These are phyloP conservation scores for Moringa oleifera DNA, from an alignment of 345 rosid species.

Conservation along the genomic window DNA sequence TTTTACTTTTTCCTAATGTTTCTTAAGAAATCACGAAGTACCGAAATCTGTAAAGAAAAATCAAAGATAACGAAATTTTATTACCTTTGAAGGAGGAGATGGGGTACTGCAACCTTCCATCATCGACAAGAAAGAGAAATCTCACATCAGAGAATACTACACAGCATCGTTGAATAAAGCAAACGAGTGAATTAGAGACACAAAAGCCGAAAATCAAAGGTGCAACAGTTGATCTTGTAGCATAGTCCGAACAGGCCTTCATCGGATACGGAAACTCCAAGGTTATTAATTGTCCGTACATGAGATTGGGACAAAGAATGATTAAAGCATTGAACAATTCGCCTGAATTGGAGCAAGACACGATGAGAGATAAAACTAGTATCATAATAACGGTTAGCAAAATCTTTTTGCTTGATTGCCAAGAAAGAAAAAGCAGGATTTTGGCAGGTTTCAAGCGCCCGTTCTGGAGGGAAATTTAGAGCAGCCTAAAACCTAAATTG, in stretches of 20 bases:
- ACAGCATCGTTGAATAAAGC: constrained; percentile 4
- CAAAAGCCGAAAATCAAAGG: constrained; percentile 4
- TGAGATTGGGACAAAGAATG: neutral
- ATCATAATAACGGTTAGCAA: constrained; percentile 1
- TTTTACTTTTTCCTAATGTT: too few relatives aligned
- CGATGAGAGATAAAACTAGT: neutral
- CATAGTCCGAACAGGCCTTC: constrained; percentile 17
- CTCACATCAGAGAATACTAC: neutral
- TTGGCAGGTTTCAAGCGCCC: neutral
- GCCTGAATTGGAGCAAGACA: constrained; percentile 9
- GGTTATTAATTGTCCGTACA: constrained; percentile 9
- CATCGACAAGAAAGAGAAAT: constrained; percentile 11
- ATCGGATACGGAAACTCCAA: constrained; percentile 18
- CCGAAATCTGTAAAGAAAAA: neutral
- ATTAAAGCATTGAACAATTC: constrained; percentile 16
- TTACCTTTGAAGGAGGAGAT: constrained; percentile 18
- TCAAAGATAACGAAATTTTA: neutral
- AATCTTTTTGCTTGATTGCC: constrained; percentile 10
- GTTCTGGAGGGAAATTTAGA: neutral
- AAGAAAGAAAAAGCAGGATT: constrained; percentile 5
- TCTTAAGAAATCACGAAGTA: too few relatives aligned
- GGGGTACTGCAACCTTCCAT: constrained; percentile 27
- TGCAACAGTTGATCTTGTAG: constrained; percentile 4
- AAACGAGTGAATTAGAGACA: constrained; percentile 7
- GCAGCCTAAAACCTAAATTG: too few relatives aligned